These are phyloP conservation scores for Boletus edulis DNA, from an alignment of 768 basidiomycete genomes.

Conservation along the genomic window DNA sequence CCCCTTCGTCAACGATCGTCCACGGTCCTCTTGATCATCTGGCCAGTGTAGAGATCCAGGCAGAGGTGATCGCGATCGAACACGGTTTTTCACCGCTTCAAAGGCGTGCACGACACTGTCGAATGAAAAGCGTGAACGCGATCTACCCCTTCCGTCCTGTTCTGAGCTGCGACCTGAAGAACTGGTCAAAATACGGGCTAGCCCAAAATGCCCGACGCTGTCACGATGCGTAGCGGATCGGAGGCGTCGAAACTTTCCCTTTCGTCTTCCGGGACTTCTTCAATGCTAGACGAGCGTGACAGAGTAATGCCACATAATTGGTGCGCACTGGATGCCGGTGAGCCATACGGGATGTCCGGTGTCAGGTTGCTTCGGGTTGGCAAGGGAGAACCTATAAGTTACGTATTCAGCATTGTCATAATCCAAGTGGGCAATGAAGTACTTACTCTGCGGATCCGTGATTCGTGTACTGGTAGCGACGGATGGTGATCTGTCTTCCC, in stretches of 20 bases:
- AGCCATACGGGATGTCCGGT: constrained; percentile 2
- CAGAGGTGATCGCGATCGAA: constrained; percentile 48
- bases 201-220: constrained; percentile 13
- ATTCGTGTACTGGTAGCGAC: constrained; percentile 9
- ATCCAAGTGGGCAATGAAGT: background rate
- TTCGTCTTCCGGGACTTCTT: constrained; percentile 39
- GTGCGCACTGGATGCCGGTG: constrained; percentile 9
- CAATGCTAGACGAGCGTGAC: constrained; percentile 44
- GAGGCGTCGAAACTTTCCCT: constrained; percentile 11
- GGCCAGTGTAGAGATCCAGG: constrained; percentile 3
- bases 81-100: constrained; percentile 41
- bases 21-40: constrained; percentile 17
- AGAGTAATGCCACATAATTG: constrained; percentile 5
- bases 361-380: background rate
- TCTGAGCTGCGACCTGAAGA: constrained; percentile 17
- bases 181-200: constrained; percentile 11
- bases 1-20: constrained; percentile 30
- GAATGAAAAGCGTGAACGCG: constrained; percentile 50
- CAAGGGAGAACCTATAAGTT: constrained; percentile 14
- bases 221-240: background rate
- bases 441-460: constrained; percentile 11
- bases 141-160: constrained; percentile 33
- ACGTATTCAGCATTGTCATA: background rate
- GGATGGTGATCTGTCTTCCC: constrained; percentile 5
- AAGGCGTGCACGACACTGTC: constrained; percentile 50